Percentiles rank a stretch among this genome's conserved stretches.
These are phyloP conservation scores for Paxillus ammoniavirescens DNA, from an alignment of 768 basidiomycete genomes.

Conservation along the genomic window DNA sequence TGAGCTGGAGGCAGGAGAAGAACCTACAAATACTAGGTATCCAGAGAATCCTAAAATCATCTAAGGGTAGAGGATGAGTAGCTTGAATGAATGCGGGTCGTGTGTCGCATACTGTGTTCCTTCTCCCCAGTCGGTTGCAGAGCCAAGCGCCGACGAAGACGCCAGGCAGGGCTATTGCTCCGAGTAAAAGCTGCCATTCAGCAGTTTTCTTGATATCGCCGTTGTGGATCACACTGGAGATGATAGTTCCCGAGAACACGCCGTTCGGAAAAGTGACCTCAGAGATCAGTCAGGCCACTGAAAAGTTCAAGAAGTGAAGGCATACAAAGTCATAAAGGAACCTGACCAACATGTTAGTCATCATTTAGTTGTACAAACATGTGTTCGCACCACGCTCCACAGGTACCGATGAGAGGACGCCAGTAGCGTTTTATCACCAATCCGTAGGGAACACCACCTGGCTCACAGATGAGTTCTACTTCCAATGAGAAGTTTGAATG, in stretches of 20 bases:
- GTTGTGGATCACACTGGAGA: constrained; percentile 60
- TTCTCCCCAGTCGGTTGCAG: constrained; percentile 53
- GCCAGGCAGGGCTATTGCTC: constrained; percentile 61
- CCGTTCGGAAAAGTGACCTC: constrained; percentile 73
- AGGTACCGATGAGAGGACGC: constrained; percentile 67
- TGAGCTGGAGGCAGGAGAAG: background rate
- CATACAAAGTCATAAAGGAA: constrained; percentile 68
- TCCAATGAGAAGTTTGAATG: background rate
- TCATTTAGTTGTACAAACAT: background rate
- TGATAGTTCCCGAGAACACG: constrained; percentile 66
- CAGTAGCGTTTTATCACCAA: constrained; percentile 65
- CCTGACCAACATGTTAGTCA: constrained; percentile 34
- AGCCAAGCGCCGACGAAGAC: constrained; percentile 49
- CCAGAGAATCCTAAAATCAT: constrained; percentile 70
- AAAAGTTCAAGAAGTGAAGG: background rate
- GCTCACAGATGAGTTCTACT: constrained; percentile 3
- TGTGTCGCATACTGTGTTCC: constrained; percentile 47
- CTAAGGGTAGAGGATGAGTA: constrained; percentile 28
- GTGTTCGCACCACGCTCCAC: constrained; percentile 58
- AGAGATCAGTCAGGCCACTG: background rate
- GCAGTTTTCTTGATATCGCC: constrained; percentile 57
- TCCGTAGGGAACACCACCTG: constrained; percentile 58
- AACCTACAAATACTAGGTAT: constrained; percentile 57
- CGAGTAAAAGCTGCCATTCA: constrained; percentile 69
- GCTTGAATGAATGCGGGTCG: background rate